phyloP scores from a whole-genome alignment of 306 rosid species.

The Cicer chorassanicum region DNA sequence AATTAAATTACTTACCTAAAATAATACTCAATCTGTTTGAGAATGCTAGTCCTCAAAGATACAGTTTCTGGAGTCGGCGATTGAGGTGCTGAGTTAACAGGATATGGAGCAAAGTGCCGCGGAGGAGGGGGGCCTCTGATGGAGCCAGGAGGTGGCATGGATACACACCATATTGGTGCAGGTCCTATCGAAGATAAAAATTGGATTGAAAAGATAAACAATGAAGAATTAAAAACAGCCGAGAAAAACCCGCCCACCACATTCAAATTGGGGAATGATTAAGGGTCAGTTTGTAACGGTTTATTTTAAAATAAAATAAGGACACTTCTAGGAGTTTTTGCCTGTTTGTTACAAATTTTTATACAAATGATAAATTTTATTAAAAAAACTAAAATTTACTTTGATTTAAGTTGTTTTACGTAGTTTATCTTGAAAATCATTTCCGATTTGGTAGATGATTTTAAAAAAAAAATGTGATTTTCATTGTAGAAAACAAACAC shows the following conservation, averaged over 20 bases:
- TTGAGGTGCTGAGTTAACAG: constrained; percentile 57
- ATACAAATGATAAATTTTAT: too few species aligned
- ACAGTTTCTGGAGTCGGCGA: constrained; percentile 56
- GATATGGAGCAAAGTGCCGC: constrained; percentile 61
- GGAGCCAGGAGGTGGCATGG: constrained; percentile 69
- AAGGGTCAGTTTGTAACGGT: too few species aligned
- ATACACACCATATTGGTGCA: constrained; percentile 69
- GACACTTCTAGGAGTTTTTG: too few species aligned
- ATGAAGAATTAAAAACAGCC: neutral
- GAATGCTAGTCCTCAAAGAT: constrained; percentile 62
- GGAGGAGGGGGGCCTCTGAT: constrained; percentile 79
- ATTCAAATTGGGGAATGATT: constrained; percentile 18
- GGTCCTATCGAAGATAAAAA: constrained; percentile 62
- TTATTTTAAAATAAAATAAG: too few species aligned
- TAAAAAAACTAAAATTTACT: too few species aligned
- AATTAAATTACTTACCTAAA: constrained; percentile 65
- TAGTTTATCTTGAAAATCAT: too few species aligned
- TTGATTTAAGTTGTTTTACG: too few species aligned
- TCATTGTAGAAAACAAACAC: too few species aligned
- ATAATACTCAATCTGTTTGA: constrained; percentile 87
- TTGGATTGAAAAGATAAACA: constrained; percentile 27
- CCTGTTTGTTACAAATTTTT: too few species aligned
- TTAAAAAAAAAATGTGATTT: too few species aligned
- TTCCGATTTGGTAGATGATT: too few species aligned
- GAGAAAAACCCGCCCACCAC: constrained; percentile 3